phyloP scores from a whole-genome alignment of 2,329 filamentous ascomycete species.

The Rhynchosporium graminicola region DNA sequence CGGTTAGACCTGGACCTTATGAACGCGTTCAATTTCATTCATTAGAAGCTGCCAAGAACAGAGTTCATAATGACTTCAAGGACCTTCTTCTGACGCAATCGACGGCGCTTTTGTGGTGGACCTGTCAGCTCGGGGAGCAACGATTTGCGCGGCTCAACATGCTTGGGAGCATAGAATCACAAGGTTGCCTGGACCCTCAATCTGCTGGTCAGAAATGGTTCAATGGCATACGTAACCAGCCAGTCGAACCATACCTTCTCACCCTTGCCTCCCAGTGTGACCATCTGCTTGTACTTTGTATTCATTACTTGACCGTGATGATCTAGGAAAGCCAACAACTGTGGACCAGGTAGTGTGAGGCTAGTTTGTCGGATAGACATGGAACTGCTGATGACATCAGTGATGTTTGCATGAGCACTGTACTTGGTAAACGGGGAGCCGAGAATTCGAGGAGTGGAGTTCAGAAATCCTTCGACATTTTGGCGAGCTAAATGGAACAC shows the following conservation, averaged over 20 bases:
- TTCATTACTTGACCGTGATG: not conserved
- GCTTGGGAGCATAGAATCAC: not conserved
- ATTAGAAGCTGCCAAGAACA: no score
- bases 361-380: not conserved
- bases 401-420: not conserved
- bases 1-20: no score
- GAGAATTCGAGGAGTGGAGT: not conserved
- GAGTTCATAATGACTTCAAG: no score
- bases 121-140: not conserved
- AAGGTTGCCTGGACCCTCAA: not conserved
- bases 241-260: not conserved
- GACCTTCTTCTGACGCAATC: no score
- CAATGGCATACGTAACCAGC: not conserved
- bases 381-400: not conserved
- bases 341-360: not conserved
- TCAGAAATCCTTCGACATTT: not conserved
- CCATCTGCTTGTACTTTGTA: not conserved
- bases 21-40: no score
- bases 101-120: not conserved
- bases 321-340: not conserved
- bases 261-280: not conserved
- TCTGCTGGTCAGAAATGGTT: not conserved
- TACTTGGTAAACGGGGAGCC: not conserved
- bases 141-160: no score
- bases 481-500: not conserved